These are phyloP conservation scores for Apiospora sp. DNA, from an alignment of 2,329 filamentous ascomycete species.

Conservation along the genomic window DNA sequence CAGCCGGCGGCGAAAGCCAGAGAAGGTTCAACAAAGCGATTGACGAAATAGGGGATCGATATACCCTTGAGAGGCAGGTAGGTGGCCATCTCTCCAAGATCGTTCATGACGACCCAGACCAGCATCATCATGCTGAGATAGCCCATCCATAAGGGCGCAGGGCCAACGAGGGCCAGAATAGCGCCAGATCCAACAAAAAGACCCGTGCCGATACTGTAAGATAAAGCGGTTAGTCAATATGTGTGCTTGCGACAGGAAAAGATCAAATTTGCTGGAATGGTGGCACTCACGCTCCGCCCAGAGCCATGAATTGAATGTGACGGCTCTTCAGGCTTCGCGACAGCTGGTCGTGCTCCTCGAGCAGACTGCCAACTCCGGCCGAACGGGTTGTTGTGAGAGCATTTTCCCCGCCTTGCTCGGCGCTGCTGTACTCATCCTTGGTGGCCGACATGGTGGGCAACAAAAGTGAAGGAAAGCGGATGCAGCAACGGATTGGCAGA, in stretches of 20 bases:
- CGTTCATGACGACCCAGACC: slow-evolving; percentile 62
- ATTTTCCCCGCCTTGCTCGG: slow-evolving; percentile 23
- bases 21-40: slow-evolving; percentile 62
- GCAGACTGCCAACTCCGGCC: slow-evolving; percentile 19
- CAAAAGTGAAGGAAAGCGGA: neutral
- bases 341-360: slow-evolving; percentile 25
- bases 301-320: slow-evolving; percentile 24
- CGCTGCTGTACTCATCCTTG: slow-evolving; percentile 22
- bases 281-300: slow-evolving; percentile 21
- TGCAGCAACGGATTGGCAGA: neutral
- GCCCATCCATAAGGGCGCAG: slow-evolving; percentile 74
- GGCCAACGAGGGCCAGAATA: slow-evolving; percentile 64
- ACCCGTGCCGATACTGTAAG: slow-evolving; percentile 64
- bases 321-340: slow-evolving; percentile 23
- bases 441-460: slow-evolving; percentile 17
- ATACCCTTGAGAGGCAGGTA: slow-evolving; percentile 64
- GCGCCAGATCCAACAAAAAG: slow-evolving; percentile 69
- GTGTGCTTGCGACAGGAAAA: too few relatives aligned
- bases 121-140: slow-evolving; percentile 66
- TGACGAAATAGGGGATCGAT: slow-evolving; percentile 63
- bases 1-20: slow-evolving; percentile 65
- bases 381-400: slow-evolving; percentile 10
- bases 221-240: neutral
- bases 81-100: slow-evolving; percentile 60
- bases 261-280: neutral